Base-by-base conservation (phyloP, 1,284 basidiomycete species). In the Cutaneotrichosporon spelunceum region DNA sequence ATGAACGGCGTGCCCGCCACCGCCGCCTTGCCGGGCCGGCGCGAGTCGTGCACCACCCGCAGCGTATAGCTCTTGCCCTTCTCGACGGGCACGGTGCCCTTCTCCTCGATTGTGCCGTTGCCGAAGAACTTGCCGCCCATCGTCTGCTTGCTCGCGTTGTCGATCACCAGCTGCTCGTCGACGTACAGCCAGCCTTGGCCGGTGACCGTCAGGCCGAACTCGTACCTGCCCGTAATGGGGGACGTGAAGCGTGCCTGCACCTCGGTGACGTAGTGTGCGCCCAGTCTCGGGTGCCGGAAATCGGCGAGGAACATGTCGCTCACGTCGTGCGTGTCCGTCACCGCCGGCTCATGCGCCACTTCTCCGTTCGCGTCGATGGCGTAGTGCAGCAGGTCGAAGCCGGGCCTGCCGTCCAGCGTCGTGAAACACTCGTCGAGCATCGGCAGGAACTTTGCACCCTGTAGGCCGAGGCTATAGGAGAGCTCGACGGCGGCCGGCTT, bases 1-100 rank as follows among this genome's bases (percentile, higher is more conserved):
- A 53, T 89, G 90, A 87, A 88, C 89, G 5, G 86, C 82, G 61
- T 89, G 86, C 10, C 90, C 79, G 60, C 79, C 48, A 88, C 73
- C n/a, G 84, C 84, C 13, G 80, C 81, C 71, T 88, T 87, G 21
- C 81, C 82, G 9, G 79, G 50, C 4, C 53, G 48, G 49, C 71
- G 68, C 45, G 66, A 58, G 60, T 72, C 71, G 65, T 72, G 71
- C 7, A 68, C 56, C 19, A 68, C 23, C 24, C 66, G 61, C 33
- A 72, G 11, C 16, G 30, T 53, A 63, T 72, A 72, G 42, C 33
- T 57, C 68, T 71, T 67, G 54, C 70, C 70, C 61, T 67, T 61
- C 53, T 65, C 62, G 9, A 66, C 72, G 49, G 67, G 61, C 60
- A 67, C 30, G 8, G 39, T 55, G 27, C 60, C 66, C 39, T 53